A percentile compares a stretch with the other conserved stretches of the same genome.
phyloP scores from a whole-genome alignment of 225 moss, liverwort and hornwort species.

The Polytrichum commune region DNA sequence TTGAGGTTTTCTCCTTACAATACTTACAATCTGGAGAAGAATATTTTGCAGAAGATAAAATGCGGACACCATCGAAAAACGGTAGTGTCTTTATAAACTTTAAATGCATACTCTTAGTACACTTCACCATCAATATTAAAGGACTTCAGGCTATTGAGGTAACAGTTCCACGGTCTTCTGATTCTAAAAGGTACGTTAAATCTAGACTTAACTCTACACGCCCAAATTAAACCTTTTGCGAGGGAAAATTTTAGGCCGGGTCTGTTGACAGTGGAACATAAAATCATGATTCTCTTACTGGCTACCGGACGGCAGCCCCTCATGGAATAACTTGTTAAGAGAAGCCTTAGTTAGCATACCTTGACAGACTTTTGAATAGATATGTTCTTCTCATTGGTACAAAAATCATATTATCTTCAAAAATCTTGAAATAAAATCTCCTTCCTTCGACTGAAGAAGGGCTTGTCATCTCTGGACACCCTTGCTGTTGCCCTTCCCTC shows the following conservation, averaged over 20 bases:
- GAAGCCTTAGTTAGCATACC: constrained; percentile 65
- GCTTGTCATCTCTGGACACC: constrained; percentile 49
- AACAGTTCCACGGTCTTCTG: no score
- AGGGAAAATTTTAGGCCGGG: neutral
- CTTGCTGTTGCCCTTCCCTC: constrained; percentile 32
- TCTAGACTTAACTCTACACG: no score
- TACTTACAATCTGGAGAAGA: no score
- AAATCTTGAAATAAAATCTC: constrained; percentile 48
- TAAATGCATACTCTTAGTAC: no score
- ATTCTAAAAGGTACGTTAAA: no score
- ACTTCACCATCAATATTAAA: no score
- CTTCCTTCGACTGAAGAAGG: constrained; percentile 36
- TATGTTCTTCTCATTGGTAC: constrained; percentile 48
- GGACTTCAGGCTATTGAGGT: no score
- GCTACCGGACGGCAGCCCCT: constrained; percentile 27
- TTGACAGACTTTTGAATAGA: constrained; percentile 53
- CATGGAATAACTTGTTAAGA: constrained; percentile 31
- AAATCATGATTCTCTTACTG: constrained; percentile 14
- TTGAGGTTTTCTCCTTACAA: no score
- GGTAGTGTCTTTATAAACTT: no score
- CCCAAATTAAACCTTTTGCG: no score
- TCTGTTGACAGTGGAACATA: constrained; percentile 1
- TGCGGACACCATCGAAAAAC: no score
- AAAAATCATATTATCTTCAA: constrained; percentile 58
- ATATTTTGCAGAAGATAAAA: no score